A percentile compares a stretch with the other conserved stretches of the same genome.
Evolutionary conservation across 495 filamentous ascomycete genomes (phyloP).

Genomic region (Astrocystis sublimbata): DNA sequence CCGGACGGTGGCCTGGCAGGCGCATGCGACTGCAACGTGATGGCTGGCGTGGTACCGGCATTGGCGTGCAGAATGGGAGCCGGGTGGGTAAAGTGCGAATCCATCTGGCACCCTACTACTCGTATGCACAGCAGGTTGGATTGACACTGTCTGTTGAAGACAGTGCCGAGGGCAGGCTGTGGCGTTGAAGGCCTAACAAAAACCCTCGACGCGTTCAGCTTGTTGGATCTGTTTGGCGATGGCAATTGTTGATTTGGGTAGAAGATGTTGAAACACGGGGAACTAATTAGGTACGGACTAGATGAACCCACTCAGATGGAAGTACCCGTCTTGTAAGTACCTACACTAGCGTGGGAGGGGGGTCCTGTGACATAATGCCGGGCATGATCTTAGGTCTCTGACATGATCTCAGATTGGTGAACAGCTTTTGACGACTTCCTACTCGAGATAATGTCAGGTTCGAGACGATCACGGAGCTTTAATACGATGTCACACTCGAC

Average conservation of each 20-base stretch:
- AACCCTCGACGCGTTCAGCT: neutral
- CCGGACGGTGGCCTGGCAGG: neutral
- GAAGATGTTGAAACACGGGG: neutral
- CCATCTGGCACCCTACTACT: neutral
- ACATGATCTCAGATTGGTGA: no score
- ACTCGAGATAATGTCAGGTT: no score
- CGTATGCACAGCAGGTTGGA: neutral
- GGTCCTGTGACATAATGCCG: no score
- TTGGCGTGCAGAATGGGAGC: neutral
- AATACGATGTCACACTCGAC: no score
- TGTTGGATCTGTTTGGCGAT: neutral
- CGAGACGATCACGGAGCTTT: no score
- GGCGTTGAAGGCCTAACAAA: constrained; percentile 12
- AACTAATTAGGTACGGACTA: no score
- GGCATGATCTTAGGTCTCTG: no score
- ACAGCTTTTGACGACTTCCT: no score
- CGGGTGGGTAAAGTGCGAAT: neutral
- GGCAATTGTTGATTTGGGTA: neutral
- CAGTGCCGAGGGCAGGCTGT: neutral
- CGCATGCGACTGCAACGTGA: neutral
- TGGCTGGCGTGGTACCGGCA: neutral
- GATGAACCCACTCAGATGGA: no score
- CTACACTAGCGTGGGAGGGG: no score
- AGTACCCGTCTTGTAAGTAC: no score
- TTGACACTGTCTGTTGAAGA: constrained; percentile 18